Conservation (phyloP, 176 grass and related monocot genomes). For the Oryza glaberrima region DNA sequence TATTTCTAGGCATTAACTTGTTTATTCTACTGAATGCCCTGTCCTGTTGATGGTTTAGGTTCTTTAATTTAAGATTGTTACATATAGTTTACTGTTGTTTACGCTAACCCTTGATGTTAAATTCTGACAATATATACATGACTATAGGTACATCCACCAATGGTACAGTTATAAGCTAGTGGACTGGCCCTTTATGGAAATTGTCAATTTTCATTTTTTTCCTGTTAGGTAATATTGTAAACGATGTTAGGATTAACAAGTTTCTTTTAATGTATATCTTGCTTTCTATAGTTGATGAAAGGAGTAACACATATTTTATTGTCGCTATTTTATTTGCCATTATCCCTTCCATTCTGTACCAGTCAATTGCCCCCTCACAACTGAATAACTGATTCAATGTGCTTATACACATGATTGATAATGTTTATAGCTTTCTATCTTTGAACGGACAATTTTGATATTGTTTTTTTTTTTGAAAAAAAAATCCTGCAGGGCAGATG, state of each 20-base stretch:
- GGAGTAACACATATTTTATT: not conserved
- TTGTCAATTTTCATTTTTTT: not conserved
- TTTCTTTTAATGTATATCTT: not conserved
- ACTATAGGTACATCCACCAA: not conserved
- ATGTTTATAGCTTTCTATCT: not conserved
- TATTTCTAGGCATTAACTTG: not conserved
- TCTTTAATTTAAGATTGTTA: not conserved
- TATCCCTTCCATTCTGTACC: not conserved
- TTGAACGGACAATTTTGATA: not conserved
- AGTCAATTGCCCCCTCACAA: not conserved
- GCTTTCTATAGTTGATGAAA: not conserved
- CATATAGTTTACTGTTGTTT: not conserved
- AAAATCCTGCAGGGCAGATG: conserved; percentile 49
- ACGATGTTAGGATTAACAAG: not conserved
- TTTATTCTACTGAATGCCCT: not conserved
- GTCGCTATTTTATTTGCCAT: not conserved
- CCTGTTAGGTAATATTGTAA: not conserved
- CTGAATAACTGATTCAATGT: not conserved
- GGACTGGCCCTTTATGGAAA: not conserved
- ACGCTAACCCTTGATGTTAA: not conserved
- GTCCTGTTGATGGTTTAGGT: not conserved
- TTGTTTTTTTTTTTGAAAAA: not conserved
- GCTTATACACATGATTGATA: not conserved
- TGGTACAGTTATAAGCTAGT: not conserved
- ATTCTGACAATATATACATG: not conserved